Percentiles rank a stretch among this genome's conserved stretches.
phyloP scores from a whole-genome alignment of 345 rosid genomes.

The Toxicodendron radicans region DNA sequence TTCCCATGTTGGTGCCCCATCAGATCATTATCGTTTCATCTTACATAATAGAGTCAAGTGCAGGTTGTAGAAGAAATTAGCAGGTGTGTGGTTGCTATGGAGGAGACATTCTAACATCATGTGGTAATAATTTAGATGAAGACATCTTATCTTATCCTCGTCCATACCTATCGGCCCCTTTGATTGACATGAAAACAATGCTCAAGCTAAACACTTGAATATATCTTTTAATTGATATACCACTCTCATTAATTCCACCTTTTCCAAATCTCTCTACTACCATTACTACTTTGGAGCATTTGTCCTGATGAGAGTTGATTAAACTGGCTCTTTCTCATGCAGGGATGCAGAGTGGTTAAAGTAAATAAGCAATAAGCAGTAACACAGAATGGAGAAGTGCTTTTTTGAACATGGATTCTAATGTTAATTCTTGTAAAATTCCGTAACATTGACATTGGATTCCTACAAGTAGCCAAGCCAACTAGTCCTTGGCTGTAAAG shows the following conservation, averaged over 20 bases:
- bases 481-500: conserved; percentile 17
- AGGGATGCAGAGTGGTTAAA: not conserved
- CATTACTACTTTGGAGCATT: not conserved
- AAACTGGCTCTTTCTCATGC: not conserved
- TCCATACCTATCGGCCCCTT: not conserved
- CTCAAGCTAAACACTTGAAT: conserved; percentile 21
- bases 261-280: not conserved
- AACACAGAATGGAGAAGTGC: not conserved
- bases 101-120: conserved; percentile 15
- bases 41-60: not conserved
- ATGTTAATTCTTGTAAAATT: no score
- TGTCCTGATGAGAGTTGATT: not conserved
- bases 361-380: not conserved
- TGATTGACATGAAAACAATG: conserved; percentile 25
- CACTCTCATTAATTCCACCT: not conserved
- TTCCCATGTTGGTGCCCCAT: not conserved
- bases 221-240: not conserved
- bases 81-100: conserved; percentile 17
- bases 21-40: not conserved
- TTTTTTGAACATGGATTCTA: not conserved
- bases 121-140: conserved; percentile 7
- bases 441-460: conserved; percentile 24
- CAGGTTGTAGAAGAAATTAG: no score
- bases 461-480: conserved; percentile 30
- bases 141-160: conserved; percentile 5